Conservation (phyloP, 768 basidiomycete species). For the Neoboletus subvelutipes region DNA sequence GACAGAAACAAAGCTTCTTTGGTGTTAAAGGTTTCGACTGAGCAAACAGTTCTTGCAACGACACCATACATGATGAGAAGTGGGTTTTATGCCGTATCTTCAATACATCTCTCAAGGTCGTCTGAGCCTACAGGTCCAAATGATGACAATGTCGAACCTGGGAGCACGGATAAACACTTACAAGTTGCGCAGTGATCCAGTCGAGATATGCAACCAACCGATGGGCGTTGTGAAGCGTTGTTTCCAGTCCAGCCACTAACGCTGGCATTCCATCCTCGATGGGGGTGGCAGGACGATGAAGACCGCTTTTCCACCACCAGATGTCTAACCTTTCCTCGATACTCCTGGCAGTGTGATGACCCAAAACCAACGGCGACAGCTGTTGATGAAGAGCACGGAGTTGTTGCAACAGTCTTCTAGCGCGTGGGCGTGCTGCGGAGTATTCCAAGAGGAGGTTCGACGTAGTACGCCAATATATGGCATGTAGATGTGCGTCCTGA, state of each 20-base stretch:
- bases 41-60: constrained; percentile 24
- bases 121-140: constrained; percentile 16
- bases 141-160: neutral
- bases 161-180: constrained; percentile 2
- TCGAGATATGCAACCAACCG: constrained; percentile 29
- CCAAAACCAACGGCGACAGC: constrained; percentile 2
- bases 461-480: constrained; percentile 29
- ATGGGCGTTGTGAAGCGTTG: constrained; percentile 16
- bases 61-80: constrained; percentile 17
- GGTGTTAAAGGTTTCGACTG: constrained; percentile 9
- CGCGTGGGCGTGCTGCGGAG: constrained; percentile 27
- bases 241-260: constrained; percentile 24
- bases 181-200: constrained; percentile 29
- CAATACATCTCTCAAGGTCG: constrained; percentile 14
- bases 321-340: neutral
- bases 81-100: constrained; percentile 4
- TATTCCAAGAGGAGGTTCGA: constrained; percentile 35
- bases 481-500: constrained; percentile 20
- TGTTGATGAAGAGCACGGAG: constrained; percentile 17
- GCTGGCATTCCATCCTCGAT: constrained; percentile 10
- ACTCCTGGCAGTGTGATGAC: neutral
- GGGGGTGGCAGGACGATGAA: constrained; percentile 1
- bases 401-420: constrained; percentile 13
- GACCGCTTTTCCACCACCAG: constrained; percentile 10
- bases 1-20: constrained; percentile 12